phyloP scores from a whole-genome alignment of 345 rosid species.

The Balakata baccata region DNA sequence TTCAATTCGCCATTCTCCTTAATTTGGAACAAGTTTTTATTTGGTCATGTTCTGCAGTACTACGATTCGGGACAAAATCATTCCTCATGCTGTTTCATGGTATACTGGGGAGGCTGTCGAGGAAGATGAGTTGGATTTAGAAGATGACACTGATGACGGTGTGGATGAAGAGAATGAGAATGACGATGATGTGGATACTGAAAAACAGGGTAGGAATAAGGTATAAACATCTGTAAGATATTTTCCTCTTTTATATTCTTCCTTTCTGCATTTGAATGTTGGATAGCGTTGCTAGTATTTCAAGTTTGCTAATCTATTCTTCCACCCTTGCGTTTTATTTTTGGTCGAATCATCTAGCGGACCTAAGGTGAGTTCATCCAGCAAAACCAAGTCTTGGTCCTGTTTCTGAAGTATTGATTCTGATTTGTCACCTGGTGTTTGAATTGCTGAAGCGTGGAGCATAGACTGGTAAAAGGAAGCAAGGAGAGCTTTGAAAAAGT shows the following conservation, averaged over 20 bases:
- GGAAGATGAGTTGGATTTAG: slow-evolving; percentile 9
- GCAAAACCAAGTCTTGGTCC: neutral
- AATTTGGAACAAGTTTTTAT: neutral
- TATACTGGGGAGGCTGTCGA: slow-evolving; percentile 21
- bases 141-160: neutral
- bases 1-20: neutral
- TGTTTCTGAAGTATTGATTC: neutral
- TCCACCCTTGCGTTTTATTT: neutral
- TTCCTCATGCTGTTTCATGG: slow-evolving; percentile 27
- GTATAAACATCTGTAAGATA: neutral
- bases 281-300: neutral
- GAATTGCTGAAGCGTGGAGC: neutral
- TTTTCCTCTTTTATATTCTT: neutral
- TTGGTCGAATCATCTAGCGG: neutral
- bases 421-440: neutral
- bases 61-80: slow-evolving; percentile 23
- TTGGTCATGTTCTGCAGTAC: slow-evolving; percentile 4
- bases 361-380: slow-evolving; percentile 2
- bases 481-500: no score
- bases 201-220: slow-evolving; percentile 8
- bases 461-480: neutral
- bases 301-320: neutral
- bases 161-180: slow-evolving; percentile 3
- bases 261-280: neutral
- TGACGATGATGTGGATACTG: slow-evolving; percentile 2